Evolutionary conservation across 257 asterid genomes (phyloP), one percentile per base, ranked within the genome.

Genomic region (Prunella vulgaris): DNA sequence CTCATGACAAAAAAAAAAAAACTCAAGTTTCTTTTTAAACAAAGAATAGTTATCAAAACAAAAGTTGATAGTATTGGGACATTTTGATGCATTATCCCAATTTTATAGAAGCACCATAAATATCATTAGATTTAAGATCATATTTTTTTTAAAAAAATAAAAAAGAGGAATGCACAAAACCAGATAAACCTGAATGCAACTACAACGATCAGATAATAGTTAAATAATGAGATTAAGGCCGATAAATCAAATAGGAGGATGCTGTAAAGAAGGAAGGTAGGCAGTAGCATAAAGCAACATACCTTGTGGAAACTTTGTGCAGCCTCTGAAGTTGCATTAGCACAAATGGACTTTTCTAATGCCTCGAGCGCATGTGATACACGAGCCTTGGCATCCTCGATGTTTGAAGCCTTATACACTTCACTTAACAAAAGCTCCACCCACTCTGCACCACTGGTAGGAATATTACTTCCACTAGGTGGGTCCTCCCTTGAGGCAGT

Each of bases 261-360:
- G 61, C 67, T 5, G 0, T 51, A 30, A 48, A 58, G 10, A 69
- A 27, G 17, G 57, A 24, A 22, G 21, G 33, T 28, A 25, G 32
- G 73, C n/a, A 56, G 10, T 63, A 58, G 38, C 10, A 54, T 60
- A 66, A 67, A 61, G 56, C 17, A n/a, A 78, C 72, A 57, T 64
- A 90, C 97, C 88, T 86, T 87, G 69, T 78, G 87, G 60, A 81
- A 84, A 80, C 69, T 82, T 65, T 78, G 85, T 65, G 85, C 79
- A 69, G 89, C 82, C 62, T 85, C 94, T 30, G 84, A 81, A 60
- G 85, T 78, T 54, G 87, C 90, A 70, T 73, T 78, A 4, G 68
- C 82, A 73, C 82, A 75, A 40, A 85, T 85, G 62, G 88, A 83
- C 78, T 79, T 85, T 82, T 85, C 86, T 68, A 85, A 61, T 68